A percentile compares a stretch with the other conserved stretches of the same genome.
These are phyloP conservation scores for Amphibolis antarctica DNA, from an alignment of 106 monocot genomes.

Conservation along the genomic window DNA sequence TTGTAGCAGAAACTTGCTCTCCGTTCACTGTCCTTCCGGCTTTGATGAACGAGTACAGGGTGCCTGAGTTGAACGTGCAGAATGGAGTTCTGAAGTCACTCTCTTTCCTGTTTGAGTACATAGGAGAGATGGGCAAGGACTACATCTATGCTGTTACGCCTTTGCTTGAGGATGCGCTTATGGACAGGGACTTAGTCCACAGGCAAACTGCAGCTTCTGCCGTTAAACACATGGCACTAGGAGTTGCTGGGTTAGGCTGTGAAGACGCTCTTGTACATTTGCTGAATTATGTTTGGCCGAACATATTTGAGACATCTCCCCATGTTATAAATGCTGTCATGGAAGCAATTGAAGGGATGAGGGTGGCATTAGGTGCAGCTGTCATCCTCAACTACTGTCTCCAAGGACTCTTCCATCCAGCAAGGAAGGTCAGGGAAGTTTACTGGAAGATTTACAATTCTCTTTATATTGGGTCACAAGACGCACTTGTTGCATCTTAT, in stretches of 20 bases:
- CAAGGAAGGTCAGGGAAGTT: constrained; percentile 92
- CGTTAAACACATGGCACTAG: constrained; percentile 96
- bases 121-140: constrained; percentile 99
- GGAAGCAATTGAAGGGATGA: constrained; percentile 99
- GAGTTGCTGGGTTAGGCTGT: constrained; percentile 94
- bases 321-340: constrained; percentile 98
- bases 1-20: constrained; percentile 94
- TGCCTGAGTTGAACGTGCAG: constrained; percentile 90
- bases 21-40: constrained; percentile 96
- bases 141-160: constrained; percentile 97
- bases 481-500: constrained; percentile 88
- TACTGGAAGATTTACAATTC: constrained; percentile 99
- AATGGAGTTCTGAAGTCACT: constrained; percentile 96
- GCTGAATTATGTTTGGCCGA: constrained; percentile 94
- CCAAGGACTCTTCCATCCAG: constrained; percentile 96
- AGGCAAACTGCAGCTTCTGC: constrained; percentile 97
- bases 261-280: constrained; percentile 93
- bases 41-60: constrained; percentile 95
- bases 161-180: constrained; percentile 89
- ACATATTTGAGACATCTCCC: constrained; percentile 93
- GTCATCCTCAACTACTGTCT: constrained; percentile 88
- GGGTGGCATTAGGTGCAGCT: constrained; percentile 84
- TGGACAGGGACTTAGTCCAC: constrained; percentile 95
- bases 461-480: constrained; percentile 86
- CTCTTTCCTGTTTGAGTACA: constrained; percentile 96